phyloP scores from a whole-genome alignment of 2,329 filamentous ascomycete genomes.

The Orbilia blumenaviensis region DNA sequence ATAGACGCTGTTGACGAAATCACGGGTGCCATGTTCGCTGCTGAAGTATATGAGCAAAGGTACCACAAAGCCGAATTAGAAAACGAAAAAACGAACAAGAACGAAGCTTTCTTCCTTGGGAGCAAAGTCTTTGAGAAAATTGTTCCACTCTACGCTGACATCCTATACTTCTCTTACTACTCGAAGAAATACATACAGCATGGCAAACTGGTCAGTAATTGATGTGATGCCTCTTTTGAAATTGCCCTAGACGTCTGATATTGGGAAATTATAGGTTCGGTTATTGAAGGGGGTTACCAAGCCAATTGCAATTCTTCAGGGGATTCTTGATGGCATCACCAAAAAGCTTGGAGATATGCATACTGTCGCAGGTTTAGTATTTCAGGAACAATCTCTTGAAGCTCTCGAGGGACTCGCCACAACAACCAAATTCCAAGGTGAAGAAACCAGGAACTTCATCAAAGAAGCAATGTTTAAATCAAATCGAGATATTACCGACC shows the following conservation, averaged over 20 bases:
- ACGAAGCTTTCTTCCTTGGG: background rate
- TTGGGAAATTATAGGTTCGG: background rate
- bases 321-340: constrained; percentile 28
- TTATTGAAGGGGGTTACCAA: constrained; percentile 25
- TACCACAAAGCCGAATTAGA: background rate
- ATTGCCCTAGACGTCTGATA: background rate
- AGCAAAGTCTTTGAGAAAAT: constrained; percentile 38
- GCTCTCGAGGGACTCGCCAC: constrained; percentile 17
- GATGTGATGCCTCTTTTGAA: background rate
- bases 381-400: constrained; percentile 27
- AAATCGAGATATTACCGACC: constrained; percentile 31
- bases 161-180: constrained; percentile 46
- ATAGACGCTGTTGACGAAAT: constrained; percentile 48
- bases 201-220: constrained; percentile 14
- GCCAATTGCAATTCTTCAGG: constrained; percentile 2
- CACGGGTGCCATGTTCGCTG: constrained; percentile 42
- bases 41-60: constrained; percentile 38
- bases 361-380: constrained; percentile 29
- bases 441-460: constrained; percentile 19
- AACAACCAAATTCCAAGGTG: background rate
- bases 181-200: constrained; percentile 25
- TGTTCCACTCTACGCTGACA: constrained; percentile 35
- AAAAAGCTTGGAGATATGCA: constrained; percentile 28
- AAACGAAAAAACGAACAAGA: background rate
- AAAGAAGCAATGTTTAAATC: constrained; percentile 22